phyloP scores from a whole-genome alignment of 2,329 filamentous ascomycete genomes.

The Ceratocystis alfenasii region DNA sequence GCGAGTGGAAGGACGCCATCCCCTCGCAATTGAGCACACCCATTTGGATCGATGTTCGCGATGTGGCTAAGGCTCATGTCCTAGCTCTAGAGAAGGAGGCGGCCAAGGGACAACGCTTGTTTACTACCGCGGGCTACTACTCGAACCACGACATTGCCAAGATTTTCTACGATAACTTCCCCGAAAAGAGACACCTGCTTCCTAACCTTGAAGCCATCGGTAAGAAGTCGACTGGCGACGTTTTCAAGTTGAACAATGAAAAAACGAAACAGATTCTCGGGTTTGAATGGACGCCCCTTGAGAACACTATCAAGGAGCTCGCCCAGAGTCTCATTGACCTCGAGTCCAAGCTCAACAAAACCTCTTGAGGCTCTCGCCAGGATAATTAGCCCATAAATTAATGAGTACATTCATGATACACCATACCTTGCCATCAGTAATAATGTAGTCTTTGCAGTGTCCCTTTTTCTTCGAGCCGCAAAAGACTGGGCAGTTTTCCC shows the following conservation, averaged over 20 bases:
- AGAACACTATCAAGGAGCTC: slow-evolving; percentile 39
- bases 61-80: slow-evolving; percentile 43
- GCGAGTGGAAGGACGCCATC: slow-evolving; percentile 38
- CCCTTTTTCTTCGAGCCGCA: background rate
- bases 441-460: background rate
- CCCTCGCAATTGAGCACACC: slow-evolving; percentile 33
- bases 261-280: slow-evolving; percentile 48
- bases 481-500: background rate
- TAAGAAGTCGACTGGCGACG: slow-evolving; percentile 33
- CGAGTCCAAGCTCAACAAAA: slow-evolving; percentile 13
- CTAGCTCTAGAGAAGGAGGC: slow-evolving; percentile 38
- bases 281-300: slow-evolving; percentile 49
- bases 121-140: slow-evolving; percentile 38
- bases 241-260: slow-evolving; percentile 47
- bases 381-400: background rate
- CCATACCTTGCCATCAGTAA: background rate
- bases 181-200: slow-evolving; percentile 38
- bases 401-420: background rate
- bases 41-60: slow-evolving; percentile 46
- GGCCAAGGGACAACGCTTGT: slow-evolving; percentile 40
- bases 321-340: slow-evolving; percentile 17
- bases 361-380: background rate
- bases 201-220: slow-evolving; percentile 36
- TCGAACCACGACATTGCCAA: slow-evolving; percentile 36
- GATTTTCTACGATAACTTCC: slow-evolving; percentile 38